Percentiles rank a stretch among this genome's conserved stretches.
These are phyloP conservation scores for Ligustrum vulgare DNA, from an alignment of 257 asterid genomes.

Conservation along the genomic window DNA sequence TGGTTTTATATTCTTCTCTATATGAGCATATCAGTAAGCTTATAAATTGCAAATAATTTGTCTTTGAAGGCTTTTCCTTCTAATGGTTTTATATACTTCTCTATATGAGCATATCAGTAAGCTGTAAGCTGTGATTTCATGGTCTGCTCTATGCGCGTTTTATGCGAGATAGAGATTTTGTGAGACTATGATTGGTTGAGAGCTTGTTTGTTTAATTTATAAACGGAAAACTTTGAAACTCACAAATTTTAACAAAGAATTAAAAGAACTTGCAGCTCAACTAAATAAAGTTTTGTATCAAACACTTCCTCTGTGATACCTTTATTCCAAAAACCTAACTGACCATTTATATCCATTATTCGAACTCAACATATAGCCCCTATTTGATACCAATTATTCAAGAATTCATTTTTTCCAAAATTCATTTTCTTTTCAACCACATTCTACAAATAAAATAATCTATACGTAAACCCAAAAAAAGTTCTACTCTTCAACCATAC, in stretches of 20 bases:
- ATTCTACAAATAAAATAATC: too few relatives aligned
- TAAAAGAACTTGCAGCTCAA: neutral
- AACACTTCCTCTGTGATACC: neutral
- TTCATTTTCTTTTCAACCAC: too few relatives aligned
- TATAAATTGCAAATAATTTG: neutral
- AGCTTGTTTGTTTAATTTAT: neutral
- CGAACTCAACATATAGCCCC: neutral
- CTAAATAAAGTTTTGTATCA: neutral
- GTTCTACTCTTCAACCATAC: too few relatives aligned
- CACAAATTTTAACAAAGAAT: neutral
- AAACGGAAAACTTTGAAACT: neutral
- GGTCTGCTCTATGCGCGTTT: neutral
- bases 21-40: conserved; percentile 2
- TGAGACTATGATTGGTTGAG: neutral
- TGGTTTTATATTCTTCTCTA: conserved; percentile 6
- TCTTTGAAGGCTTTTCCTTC: neutral
- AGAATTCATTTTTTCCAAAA: too few relatives aligned
- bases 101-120: conserved; percentile 1
- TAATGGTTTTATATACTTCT: neutral
- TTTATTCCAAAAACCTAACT: neutral
- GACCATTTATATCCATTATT: neutral
- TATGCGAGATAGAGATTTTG: neutral
- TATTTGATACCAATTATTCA: too few relatives aligned
- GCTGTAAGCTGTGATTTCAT: neutral
- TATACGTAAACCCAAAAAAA: too few relatives aligned